These are phyloP conservation scores for Ophiostoma triangulosporum DNA, from an alignment of 2,329 filamentous ascomycete genomes.

Conservation along the genomic window DNA sequence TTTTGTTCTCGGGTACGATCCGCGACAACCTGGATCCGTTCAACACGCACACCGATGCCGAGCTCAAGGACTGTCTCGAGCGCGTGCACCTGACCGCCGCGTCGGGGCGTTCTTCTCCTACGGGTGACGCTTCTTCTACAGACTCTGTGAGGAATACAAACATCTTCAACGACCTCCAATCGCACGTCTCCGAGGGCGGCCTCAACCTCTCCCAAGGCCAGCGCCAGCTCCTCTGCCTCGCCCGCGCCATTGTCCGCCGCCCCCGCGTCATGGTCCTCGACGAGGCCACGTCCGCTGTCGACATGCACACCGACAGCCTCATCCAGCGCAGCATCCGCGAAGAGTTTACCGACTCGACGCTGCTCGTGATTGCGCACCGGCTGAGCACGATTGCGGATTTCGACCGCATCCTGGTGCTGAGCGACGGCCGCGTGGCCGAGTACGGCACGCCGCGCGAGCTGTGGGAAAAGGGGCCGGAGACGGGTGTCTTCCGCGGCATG, in stretches of 20 bases:
- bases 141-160: constrained; percentile 41
- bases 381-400: constrained; percentile 67
- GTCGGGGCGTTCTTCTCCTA: constrained; percentile 26
- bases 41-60: constrained; percentile 51
- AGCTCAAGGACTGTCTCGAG: constrained; percentile 54
- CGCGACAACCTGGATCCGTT: constrained; percentile 69
- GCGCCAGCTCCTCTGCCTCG: constrained; percentile 61
- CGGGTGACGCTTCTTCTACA: constrained; percentile 13
- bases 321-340: constrained; percentile 63
- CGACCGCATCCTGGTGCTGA: constrained; percentile 58
- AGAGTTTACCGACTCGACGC: constrained; percentile 54
- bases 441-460: constrained; percentile 51
- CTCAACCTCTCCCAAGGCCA: constrained; percentile 66
- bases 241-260: constrained; percentile 55
- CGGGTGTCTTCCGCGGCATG: constrained; percentile 48
- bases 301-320: constrained; percentile 60
- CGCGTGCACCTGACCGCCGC: constrained; percentile 50
- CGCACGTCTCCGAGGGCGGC: constrained; percentile 56
- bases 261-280: constrained; percentile 71
- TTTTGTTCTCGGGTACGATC: constrained; percentile 68
- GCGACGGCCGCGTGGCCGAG: constrained; percentile 53
- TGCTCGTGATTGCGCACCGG: constrained; percentile 64
- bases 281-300: constrained; percentile 66
- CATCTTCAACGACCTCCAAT: constrained; percentile 48
- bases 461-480: constrained; percentile 35